phyloP scores from a whole-genome alignment of 202 grass and related monocot genomes.

The Dendrocalamus latiflorus region DNA sequence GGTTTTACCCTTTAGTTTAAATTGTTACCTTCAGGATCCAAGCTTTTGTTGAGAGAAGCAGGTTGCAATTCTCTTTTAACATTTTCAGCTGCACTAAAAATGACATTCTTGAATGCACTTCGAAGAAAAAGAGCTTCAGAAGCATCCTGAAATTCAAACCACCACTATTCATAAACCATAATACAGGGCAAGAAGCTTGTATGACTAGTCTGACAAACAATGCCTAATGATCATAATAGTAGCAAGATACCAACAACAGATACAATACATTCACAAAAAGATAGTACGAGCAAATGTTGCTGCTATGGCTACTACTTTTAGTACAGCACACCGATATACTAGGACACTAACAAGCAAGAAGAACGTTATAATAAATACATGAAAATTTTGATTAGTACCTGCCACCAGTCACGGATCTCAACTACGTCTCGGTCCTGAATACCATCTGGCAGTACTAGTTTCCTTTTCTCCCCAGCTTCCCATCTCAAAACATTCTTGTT shows the following conservation, averaged over 20 bases:
- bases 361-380: neutral
- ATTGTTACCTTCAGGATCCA: conserved; percentile 47
- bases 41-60: conserved; percentile 41
- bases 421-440: conserved; percentile 56
- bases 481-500: conserved; percentile 67
- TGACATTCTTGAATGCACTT: conserved; percentile 85
- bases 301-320: neutral
- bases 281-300: neutral
- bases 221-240: neutral
- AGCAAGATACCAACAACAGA: neutral
- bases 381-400: conserved; percentile 36
- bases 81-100: conserved; percentile 53
- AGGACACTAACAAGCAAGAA: neutral
- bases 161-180: neutral
- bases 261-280: conserved; percentile 2
- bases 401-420: conserved; percentile 88
- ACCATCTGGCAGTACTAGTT: conserved; percentile 57
- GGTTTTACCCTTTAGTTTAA: neutral
- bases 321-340: neutral
- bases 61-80: conserved; percentile 37
- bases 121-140: conserved; percentile 83
- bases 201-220: neutral
- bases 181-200: neutral
- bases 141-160: conserved; percentile 59
- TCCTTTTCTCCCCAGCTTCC: conserved; percentile 73